Evolutionary conservation across 1,284 basidiomycete genomes (phyloP), one percentile per base, ranked within the genome.

Genomic region (Trichosporon coremiiforme): DNA sequence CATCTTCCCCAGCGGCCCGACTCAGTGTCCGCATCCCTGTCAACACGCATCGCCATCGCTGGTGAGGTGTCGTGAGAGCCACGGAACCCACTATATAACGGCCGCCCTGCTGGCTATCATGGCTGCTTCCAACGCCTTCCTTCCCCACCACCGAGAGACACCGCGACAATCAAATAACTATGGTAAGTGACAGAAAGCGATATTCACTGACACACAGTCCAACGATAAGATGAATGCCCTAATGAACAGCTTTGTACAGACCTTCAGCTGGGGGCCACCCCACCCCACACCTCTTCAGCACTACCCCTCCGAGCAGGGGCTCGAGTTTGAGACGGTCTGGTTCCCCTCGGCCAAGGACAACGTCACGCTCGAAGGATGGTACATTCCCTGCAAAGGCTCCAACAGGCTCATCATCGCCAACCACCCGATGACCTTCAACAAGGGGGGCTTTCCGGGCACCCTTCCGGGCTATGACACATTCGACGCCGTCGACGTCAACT

Each of bases 341-440:
- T 65, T 68, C 64, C 38, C 53, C 25, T 53, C 68, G 8, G 50
- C 22, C 20, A 13, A 36, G 5, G 68, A 65, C 64, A 53, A 53
- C 12, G 68, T 68, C 38, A 60, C 33, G 29, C 22, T 68, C 53
- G 68, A 68, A 38, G 64, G 22, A 0, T 68, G 68, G 68, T 68
- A 45, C 36, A 68, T 68, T 12, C 68, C 68, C 6, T 41, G 67
- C 50, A 29, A 55, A 20, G 53, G 53, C 25, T 12, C 36, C 29
- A 65, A 45, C 8, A 64, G 31, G 33, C 36, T 68, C 31, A 47
- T 68, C 64, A n/a, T 68, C 68, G 55, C 29, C 50, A 68, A 68
- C 53, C 64, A 68, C 38, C 68, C 68, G 2, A 68, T 68, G 68
- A 65, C 64, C n/a, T 68, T 60, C 38, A 68, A 68, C 68, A 68